Evolutionary conservation across 441 rosid species (phyloP).

Genomic region (Metrosideros polymorpha): DNA sequence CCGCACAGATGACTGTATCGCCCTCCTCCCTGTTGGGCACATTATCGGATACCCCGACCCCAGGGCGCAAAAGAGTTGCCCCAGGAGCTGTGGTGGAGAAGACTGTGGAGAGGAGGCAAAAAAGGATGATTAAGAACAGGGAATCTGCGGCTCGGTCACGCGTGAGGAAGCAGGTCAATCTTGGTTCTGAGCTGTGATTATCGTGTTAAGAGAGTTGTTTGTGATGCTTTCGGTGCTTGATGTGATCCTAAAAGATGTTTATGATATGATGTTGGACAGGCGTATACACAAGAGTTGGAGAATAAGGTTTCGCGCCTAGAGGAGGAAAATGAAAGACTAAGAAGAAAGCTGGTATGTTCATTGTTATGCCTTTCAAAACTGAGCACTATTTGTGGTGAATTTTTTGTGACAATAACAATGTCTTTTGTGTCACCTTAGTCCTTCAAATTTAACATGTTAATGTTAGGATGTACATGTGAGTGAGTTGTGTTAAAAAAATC

Average conservation of each 20-base stretch:
- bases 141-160: conserved; percentile 3
- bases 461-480: too few species aligned
- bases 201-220: background rate
- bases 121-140: conserved; percentile 6
- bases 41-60: background rate
- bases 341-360: background rate
- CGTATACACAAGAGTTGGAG: conserved; percentile 3
- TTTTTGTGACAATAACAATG: background rate
- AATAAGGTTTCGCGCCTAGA: background rate
- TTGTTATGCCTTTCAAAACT: background rate
- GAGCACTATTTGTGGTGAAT: background rate
- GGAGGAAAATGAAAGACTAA: background rate
- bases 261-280: background rate
- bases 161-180: background rate
- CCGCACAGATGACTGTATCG: background rate
- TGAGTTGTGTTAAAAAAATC: too few species aligned
- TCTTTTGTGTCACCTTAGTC: background rate
- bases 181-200: background rate
- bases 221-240: background rate
- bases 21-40: background rate
- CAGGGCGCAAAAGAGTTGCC: background rate
- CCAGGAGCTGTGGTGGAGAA: background rate
- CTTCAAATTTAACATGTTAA: background rate
- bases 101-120: conserved; percentile 5
- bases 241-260: background rate